phyloP scores from a whole-genome alignment of 2,329 filamentous ascomycete species.

The Fusarium caatingaense region DNA sequence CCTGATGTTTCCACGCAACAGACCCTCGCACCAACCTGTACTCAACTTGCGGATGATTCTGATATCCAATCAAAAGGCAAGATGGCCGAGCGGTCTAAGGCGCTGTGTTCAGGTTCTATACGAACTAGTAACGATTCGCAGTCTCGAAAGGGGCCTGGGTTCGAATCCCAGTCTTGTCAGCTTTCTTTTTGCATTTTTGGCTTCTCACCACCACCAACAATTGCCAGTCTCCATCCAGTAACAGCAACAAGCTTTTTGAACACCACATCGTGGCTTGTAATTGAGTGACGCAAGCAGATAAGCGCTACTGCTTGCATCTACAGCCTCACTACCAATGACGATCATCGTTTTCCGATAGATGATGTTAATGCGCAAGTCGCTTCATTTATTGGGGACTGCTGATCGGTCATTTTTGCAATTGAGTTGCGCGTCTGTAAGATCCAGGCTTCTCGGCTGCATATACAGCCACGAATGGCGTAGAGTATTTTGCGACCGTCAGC shows the following conservation, averaged over 20 bases:
- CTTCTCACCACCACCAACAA: not conserved
- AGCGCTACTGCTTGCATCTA: not conserved
- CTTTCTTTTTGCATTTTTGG: not conserved
- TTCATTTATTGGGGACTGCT: not conserved
- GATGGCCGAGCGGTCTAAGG: conserved; percentile 35
- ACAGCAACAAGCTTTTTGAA: not conserved
- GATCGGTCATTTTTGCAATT: not conserved
- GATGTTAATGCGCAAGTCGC: not conserved
- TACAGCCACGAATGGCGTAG: not conserved
- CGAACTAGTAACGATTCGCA: conserved; percentile 29
- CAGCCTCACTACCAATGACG: not conserved
- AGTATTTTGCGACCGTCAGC: not conserved
- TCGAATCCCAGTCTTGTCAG: conserved; percentile 34
- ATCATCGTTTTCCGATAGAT: not conserved
- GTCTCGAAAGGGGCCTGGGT: conserved; percentile 34
- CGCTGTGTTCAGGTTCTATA: conserved; percentile 31
- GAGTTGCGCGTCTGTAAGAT: not conserved
- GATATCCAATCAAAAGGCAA: conserved; percentile 27
- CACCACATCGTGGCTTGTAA: not conserved
- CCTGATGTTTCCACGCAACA: not conserved
- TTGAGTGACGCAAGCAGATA: conserved; percentile 1
- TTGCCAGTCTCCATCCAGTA: not conserved
- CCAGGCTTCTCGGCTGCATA: not conserved
- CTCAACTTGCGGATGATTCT: too few relatives aligned
- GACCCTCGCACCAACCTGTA: too few relatives aligned